Evolutionary conservation across 352 stramenopile genomes (phyloP).

Genomic region (Globisporangium apiculatum): DNA sequence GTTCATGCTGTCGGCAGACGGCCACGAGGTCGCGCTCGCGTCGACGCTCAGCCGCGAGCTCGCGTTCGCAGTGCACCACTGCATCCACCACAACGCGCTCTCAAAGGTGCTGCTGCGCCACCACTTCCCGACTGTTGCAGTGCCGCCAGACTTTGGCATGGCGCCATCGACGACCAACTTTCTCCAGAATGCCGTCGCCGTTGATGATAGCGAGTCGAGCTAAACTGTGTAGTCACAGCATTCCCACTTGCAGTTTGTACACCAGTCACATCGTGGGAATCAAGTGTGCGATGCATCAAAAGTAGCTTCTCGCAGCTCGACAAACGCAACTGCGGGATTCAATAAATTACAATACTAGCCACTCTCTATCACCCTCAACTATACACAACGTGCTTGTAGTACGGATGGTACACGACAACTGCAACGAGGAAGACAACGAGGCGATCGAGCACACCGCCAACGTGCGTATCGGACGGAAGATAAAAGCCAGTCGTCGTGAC

Average conservation of each 20-base stretch:
- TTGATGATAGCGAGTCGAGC: no score
- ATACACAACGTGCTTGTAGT: slow-evolving; percentile 28
- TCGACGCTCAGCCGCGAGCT: slow-evolving; percentile 72
- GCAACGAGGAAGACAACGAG: slow-evolving; percentile 37
- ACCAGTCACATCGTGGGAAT: no score
- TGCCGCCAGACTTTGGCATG: slow-evolving; percentile 59
- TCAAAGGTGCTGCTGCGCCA: slow-evolving; percentile 65
- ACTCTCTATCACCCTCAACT: slow-evolving; percentile 1
- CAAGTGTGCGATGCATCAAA: no score
- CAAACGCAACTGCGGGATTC: no score
- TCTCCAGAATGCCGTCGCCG: neutral
- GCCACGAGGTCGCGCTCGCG: slow-evolving; percentile 56
- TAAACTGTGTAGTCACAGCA: no score
- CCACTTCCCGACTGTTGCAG: slow-evolving; percentile 42
- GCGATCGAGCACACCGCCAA: slow-evolving; percentile 35
- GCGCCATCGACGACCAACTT: slow-evolving; percentile 75
- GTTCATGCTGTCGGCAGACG: slow-evolving; percentile 78
- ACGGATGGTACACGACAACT: slow-evolving; percentile 42
- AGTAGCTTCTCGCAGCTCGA: no score
- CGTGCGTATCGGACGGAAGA: slow-evolving; percentile 19
- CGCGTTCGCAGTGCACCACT: slow-evolving; percentile 82
- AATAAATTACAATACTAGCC: no score
- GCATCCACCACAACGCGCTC: slow-evolving; percentile 82
- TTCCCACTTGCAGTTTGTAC: no score
- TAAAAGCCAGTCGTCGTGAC: slow-evolving; percentile 42